These are phyloP conservation scores for Ciborinia camelliae DNA, from an alignment of 2,329 filamentous ascomycete genomes.

Conservation along the genomic window DNA sequence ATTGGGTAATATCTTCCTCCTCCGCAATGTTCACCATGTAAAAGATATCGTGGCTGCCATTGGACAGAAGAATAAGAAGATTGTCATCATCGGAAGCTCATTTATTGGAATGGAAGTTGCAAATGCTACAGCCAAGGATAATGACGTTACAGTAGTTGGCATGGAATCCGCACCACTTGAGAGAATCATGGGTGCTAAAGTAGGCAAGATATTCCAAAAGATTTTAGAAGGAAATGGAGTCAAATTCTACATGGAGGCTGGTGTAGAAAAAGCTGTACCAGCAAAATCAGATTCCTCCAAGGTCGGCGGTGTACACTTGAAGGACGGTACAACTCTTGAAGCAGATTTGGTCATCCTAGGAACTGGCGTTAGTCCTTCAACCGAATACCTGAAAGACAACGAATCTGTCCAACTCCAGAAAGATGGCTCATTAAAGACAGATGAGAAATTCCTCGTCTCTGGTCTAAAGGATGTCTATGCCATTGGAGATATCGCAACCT, in stretches of 20 bases:
- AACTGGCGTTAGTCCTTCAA: constrained; percentile 83
- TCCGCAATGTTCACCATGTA: constrained; percentile 74
- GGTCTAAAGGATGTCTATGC: constrained; percentile 84
- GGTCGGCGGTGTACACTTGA: constrained; percentile 77
- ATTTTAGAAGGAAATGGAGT: constrained; percentile 81
- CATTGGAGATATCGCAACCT: constrained; percentile 91
- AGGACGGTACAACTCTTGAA: constrained; percentile 79
- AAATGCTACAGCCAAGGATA: constrained; percentile 74
- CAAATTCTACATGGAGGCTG: constrained; percentile 79
- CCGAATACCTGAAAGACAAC: constrained; percentile 75
- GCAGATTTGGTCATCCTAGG: constrained; percentile 91
- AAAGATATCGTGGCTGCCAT: constrained; percentile 76
- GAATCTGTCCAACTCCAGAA: constrained; percentile 65
- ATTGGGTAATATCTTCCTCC: constrained; percentile 79
- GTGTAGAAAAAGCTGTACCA: constrained; percentile 78
- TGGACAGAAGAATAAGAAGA: constrained; percentile 81
- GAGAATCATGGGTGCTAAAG: constrained; percentile 75
- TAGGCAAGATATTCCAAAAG: constrained; percentile 77
- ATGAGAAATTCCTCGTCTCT: constrained; percentile 73
- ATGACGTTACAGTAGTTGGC: constrained; percentile 81
- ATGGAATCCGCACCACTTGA: constrained; percentile 85
- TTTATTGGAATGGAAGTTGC: constrained; percentile 99
- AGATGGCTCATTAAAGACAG: constrained; percentile 81
- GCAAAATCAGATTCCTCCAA: constrained; percentile 63
- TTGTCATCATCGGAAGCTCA: constrained; percentile 86